phyloP scores from a whole-genome alignment of 2,329 filamentous ascomycete species.

The Exophiala bonariae region DNA sequence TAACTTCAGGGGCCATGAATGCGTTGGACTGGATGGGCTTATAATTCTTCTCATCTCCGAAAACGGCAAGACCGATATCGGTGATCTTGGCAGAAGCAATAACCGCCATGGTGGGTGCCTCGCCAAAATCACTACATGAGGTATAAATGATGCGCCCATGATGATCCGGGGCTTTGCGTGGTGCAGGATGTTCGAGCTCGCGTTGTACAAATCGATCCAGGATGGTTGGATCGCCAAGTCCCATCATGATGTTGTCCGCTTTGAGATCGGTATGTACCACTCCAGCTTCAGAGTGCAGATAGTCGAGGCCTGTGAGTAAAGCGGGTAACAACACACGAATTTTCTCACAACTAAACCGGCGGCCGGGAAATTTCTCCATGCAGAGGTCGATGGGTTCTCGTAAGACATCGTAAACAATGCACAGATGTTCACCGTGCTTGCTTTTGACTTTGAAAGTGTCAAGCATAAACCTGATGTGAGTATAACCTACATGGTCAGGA shows the following conservation, averaged over 20 bases:
- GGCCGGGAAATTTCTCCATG: slow-evolving; percentile 32
- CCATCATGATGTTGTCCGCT: slow-evolving; percentile 45
- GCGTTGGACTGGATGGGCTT: slow-evolving; percentile 48
- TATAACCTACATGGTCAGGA: slow-evolving; percentile 35
- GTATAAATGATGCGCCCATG: slow-evolving; percentile 37
- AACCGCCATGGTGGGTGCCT: slow-evolving; percentile 20
- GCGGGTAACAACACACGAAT: slow-evolving; percentile 37
- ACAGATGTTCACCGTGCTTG: slow-evolving; percentile 34
- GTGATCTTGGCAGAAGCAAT: slow-evolving; percentile 34
- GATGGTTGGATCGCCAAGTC: slow-evolving; percentile 31
- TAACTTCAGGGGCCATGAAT: slow-evolving; percentile 43
- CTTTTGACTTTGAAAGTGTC: slow-evolving; percentile 36
- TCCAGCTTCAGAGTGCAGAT: slow-evolving; percentile 41
- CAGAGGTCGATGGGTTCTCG: slow-evolving; percentile 40
- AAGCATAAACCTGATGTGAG: slow-evolving; percentile 35
- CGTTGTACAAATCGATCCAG: slow-evolving; percentile 36
- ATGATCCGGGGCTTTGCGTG: slow-evolving; percentile 34
- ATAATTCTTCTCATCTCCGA: slow-evolving; percentile 41
- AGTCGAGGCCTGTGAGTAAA: slow-evolving; percentile 42
- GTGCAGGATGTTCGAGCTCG: slow-evolving; percentile 33
- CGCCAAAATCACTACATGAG: slow-evolving; percentile 34
- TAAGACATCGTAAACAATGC: slow-evolving; percentile 41
- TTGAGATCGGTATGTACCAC: slow-evolving; percentile 49
- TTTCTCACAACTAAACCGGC: slow-evolving; percentile 30
- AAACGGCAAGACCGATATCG: slow-evolving; percentile 40